Conservation (phyloP, 192 early-diverging fungal genomes). For the Gigaspora rosea region DNA sequence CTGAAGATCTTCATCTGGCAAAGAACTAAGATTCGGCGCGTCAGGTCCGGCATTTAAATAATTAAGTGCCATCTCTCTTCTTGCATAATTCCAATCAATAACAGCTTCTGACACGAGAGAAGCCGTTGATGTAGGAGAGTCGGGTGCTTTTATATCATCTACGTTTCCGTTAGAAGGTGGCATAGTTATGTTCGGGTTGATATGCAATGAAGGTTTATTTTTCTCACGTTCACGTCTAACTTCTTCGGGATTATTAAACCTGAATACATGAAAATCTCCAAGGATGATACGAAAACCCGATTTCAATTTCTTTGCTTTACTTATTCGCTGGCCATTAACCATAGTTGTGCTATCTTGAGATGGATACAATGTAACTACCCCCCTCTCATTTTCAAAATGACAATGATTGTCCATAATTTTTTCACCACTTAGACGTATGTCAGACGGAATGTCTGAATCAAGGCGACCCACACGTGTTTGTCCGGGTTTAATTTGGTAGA, state of each 20-base stretch:
- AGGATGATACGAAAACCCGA: constrained; percentile 82
- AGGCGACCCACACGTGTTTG: constrained; percentile 65
- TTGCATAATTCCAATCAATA: constrained; percentile 76
- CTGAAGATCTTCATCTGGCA: constrained; percentile 60
- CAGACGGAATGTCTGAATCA: constrained; percentile 40
- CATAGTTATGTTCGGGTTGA: constrained; percentile 32
- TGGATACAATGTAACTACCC: constrained; percentile 64
- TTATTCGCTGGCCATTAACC: constrained; percentile 77
- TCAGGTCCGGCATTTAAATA: constrained; percentile 34
- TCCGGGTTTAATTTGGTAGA: constrained; percentile 84
- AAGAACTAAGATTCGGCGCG: constrained; percentile 43
- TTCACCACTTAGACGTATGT: constrained; percentile 65
- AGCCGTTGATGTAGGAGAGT: constrained; percentile 44
- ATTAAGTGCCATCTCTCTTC: constrained; percentile 65
- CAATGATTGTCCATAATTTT: constrained; percentile 71
- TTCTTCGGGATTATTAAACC: constrained; percentile 84
- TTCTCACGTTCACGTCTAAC: constrained; percentile 61
- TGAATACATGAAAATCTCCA: constrained; percentile 79
- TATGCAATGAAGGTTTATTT: constrained; percentile 15
- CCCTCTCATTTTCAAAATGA: constrained; percentile 65
- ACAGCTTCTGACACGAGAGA: constrained; percentile 53
- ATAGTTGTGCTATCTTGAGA: constrained; percentile 59
- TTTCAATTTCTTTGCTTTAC: constrained; percentile 54
- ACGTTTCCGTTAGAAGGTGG: constrained; percentile 27
- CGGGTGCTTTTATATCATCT: constrained; percentile 42